Evolutionary conservation across 1,284 basidiomycete genomes (phyloP).

Genomic region (Nidula niveotomentosa): DNA sequence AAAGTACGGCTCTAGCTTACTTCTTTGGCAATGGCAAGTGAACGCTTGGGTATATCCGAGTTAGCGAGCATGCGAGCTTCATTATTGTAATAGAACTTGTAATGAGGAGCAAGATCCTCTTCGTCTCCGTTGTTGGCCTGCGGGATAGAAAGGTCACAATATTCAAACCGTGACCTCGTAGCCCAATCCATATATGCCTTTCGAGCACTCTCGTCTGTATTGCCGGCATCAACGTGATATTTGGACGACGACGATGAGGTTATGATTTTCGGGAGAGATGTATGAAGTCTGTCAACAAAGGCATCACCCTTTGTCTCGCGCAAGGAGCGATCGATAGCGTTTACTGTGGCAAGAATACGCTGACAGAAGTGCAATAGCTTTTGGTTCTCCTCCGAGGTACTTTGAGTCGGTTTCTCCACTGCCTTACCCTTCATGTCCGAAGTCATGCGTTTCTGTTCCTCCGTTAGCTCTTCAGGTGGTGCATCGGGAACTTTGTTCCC

Average conservation of each 20-base stretch:
- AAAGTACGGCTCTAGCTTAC: slow-evolving; percentile 32
- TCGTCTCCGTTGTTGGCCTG: slow-evolving; percentile 32
- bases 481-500: slow-evolving; percentile 52
- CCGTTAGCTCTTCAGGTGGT: slow-evolving; percentile 67
- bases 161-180: slow-evolving; percentile 77
- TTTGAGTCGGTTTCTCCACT: slow-evolving; percentile 41
- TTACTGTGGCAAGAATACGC: slow-evolving; percentile 76
- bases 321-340: slow-evolving; percentile 82
- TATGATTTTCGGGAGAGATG: slow-evolving; percentile 71
- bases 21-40: slow-evolving; percentile 90
- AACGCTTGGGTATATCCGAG: slow-evolving; percentile 83
- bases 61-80: slow-evolving; percentile 79
- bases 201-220: slow-evolving; percentile 64
- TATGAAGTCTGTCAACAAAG: slow-evolving; percentile 77
- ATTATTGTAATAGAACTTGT: slow-evolving; percentile 77
- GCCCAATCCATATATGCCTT: slow-evolving; percentile 85
- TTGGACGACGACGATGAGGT: slow-evolving; percentile 37
- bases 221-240: slow-evolving; percentile 45
- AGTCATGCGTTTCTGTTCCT: slow-evolving; percentile 82
- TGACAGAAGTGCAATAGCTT: slow-evolving; percentile 71
- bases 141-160: slow-evolving; percentile 76
- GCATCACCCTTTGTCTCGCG: slow-evolving; percentile 83
- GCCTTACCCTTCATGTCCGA: slow-evolving; percentile 62
- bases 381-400: slow-evolving; percentile 63
- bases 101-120: slow-evolving; percentile 59